Percentiles rank a stretch among this genome's conserved stretches.
Conservation (phyloP, 495 filamentous ascomycete species). For the Aspergillus ostianus region DNA sequence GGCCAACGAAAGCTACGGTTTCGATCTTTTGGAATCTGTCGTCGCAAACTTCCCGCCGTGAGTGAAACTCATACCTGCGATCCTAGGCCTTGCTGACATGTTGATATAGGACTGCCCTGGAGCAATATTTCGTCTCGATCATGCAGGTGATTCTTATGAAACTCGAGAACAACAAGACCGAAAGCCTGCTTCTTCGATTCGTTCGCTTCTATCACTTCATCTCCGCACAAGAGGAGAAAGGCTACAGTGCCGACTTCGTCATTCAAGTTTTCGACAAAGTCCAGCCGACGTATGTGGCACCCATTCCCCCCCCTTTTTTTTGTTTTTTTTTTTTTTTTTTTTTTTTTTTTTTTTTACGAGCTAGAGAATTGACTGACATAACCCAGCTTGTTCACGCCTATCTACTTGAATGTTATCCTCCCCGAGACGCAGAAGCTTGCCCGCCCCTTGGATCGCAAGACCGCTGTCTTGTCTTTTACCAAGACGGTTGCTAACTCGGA, state of each 20-base stretch:
- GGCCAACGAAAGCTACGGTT: slow-evolving; percentile 74
- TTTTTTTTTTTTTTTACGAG: background rate
- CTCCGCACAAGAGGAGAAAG: slow-evolving; percentile 69
- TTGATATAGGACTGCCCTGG: slow-evolving; percentile 54
- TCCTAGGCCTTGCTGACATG: slow-evolving; percentile 13
- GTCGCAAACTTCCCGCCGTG: slow-evolving; percentile 68
- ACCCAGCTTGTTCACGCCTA: slow-evolving; percentile 68
- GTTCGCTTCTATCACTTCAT: slow-evolving; percentile 91
- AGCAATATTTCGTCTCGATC: slow-evolving; percentile 76
- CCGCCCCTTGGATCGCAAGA: slow-evolving; percentile 85
- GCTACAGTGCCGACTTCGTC: slow-evolving; percentile 86
- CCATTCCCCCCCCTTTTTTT: too few relatives aligned
- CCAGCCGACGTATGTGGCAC: slow-evolving; percentile 59
- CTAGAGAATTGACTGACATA: slow-evolving; percentile 21
- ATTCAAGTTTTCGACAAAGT: slow-evolving; percentile 76
- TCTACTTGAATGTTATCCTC: slow-evolving; percentile 83
- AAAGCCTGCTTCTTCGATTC: slow-evolving; percentile 77
- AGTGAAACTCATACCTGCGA: slow-evolving; percentile 26
- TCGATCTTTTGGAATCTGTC: slow-evolving; percentile 84
- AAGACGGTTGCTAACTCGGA: slow-evolving; percentile 82
- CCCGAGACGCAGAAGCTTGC: slow-evolving; percentile 85
- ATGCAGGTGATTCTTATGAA: slow-evolving; percentile 79
- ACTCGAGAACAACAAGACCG: slow-evolving; percentile 74
- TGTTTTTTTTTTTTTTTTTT: too few relatives aligned
- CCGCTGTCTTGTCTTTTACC: slow-evolving; percentile 85